Evolutionary conservation across 2,329 filamentous ascomycete genomes (phyloP).

Genomic region (Xylariales sp.): DNA sequence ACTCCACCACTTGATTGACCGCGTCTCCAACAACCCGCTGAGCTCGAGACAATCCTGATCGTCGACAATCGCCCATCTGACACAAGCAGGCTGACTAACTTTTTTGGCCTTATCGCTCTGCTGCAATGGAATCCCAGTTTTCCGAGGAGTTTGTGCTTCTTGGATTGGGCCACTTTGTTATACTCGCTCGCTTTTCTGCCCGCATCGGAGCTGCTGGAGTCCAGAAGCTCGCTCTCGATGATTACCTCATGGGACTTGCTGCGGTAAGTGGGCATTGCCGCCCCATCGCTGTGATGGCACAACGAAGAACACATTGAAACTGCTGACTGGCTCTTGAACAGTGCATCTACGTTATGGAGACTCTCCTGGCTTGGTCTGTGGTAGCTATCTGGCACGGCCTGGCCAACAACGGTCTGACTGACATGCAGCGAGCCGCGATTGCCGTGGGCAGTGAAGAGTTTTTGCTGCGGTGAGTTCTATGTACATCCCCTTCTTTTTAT

Average conservation of each 20-base stretch:
- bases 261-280: not conserved
- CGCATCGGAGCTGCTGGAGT: slow-evolving; percentile 1
- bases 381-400: slow-evolving; percentile 3
- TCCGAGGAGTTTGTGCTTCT: not conserved
- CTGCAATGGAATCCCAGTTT: not conserved
- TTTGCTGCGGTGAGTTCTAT: not conserved
- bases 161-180: not conserved
- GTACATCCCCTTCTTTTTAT: not conserved
- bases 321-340: too few species aligned
- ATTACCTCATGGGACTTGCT: slow-evolving; percentile 2
- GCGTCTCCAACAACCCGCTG: too few species aligned
- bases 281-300: not conserved
- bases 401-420: slow-evolving; percentile 6
- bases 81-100: too few species aligned
- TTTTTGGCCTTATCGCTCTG: not conserved
- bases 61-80: too few species aligned
- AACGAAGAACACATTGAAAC: too few species aligned
- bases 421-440: slow-evolving; percentile 1
- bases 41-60: too few species aligned
- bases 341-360: not conserved
- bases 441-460: slow-evolving; percentile 1
- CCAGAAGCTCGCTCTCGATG: not conserved
- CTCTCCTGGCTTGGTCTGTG: slow-evolving; percentile 12
- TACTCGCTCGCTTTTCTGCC: not conserved
- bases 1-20: too few species aligned